Conservation (phyloP, 2,329 filamentous ascomycete genomes). For the Coniochaeta hoffmannii region DNA sequence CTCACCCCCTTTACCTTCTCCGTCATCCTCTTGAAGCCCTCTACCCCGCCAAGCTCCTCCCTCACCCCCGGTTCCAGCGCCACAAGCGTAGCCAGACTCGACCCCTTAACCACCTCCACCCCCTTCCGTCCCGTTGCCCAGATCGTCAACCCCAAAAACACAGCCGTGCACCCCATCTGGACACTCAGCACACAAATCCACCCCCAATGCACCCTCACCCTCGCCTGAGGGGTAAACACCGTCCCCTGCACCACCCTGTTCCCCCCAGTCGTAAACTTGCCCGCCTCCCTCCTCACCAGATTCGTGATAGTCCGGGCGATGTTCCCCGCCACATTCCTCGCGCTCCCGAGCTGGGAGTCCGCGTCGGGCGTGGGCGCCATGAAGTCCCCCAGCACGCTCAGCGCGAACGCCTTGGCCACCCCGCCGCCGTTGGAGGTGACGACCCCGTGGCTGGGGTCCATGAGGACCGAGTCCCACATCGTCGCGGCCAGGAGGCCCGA, state of each 20-base stretch:
- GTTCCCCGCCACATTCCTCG: conserved; percentile 8
- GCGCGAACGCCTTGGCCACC: conserved; percentile 10
- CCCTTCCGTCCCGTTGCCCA: conserved; percentile 3
- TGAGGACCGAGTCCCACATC: conserved; percentile 12
- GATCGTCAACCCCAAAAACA: conserved; percentile 10
- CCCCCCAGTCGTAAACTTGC: not conserved
- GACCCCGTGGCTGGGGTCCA: conserved; percentile 9
- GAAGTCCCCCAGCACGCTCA: conserved; percentile 10
- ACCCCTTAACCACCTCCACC: conserved; percentile 13
- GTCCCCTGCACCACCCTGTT: conserved; percentile 8
- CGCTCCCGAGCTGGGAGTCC: conserved; percentile 7
- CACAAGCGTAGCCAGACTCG: conserved; percentile 10
- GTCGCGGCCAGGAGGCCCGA: conserved; percentile 7
- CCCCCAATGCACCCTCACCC: conserved; percentile 11
- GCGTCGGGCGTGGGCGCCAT: conserved; percentile 6
- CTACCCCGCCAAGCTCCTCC: conserved; percentile 7
- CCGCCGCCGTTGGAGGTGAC: conserved; percentile 12
- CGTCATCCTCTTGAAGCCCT: conserved; percentile 5
- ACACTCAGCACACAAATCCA: conserved; percentile 10
- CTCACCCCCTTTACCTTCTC: conserved; percentile 6
- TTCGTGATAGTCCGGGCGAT: conserved; percentile 11
- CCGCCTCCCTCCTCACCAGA: conserved; percentile 2
- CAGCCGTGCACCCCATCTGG: conserved; percentile 8
- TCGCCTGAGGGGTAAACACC: conserved; percentile 9
- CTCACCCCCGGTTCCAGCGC: conserved; percentile 8